Evolutionary conservation across 352 stramenopile genomes (phyloP), one percentile per base, ranked within the genome.

Genomic region (Phytophthora macrochlamydospora): DNA sequence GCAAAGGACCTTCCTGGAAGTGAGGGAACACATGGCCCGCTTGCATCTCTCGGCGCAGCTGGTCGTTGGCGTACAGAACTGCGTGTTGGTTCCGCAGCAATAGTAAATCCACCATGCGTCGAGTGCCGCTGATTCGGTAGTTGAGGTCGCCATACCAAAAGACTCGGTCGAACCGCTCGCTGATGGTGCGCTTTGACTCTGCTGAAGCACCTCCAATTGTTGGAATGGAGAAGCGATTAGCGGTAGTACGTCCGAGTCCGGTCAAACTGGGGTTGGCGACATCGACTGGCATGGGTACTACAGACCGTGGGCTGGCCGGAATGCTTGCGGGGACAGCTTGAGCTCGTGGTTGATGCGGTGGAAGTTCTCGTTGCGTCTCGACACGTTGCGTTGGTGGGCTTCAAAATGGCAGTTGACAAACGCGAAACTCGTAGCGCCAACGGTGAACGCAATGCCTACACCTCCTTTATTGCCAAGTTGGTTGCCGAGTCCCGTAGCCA

Each of bases 401-500:
- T 97, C 97, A 49, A 99, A 90, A 63, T 99, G 97, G 60, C 79
- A 90, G 55, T 95, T 97, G 28, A 98, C 80, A 59, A 99, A 97
- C 0, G 97, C 79, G 50, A 98, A 95, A 53, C 76, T 89, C 4
- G 91, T 97, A 30, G 62, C 37, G 1, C 78, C 92, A 2, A 98
- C 60, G 0, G 51, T 78, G 56, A 98, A 83, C 24, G 93, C 93
- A 9, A 98, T 87, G 24, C 88, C 93, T 18, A 98, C 95, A n/a
- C 92, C 94, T 53, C 86, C 96, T 69, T 99, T 99, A 72, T 99
- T 99, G 44, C 97, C 93, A 18, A 99, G 79, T 8, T 98, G 87
- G 60, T 98, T 98, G 0, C 92, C 94, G 33, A 98, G 81, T 0
- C 96, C 96, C 30, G 94, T 98, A 0, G 96, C 91, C 4, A 99